Evolutionary conservation across 257 asterid genomes (phyloP).

Genomic region (Ophiorrhiza pumila): DNA sequence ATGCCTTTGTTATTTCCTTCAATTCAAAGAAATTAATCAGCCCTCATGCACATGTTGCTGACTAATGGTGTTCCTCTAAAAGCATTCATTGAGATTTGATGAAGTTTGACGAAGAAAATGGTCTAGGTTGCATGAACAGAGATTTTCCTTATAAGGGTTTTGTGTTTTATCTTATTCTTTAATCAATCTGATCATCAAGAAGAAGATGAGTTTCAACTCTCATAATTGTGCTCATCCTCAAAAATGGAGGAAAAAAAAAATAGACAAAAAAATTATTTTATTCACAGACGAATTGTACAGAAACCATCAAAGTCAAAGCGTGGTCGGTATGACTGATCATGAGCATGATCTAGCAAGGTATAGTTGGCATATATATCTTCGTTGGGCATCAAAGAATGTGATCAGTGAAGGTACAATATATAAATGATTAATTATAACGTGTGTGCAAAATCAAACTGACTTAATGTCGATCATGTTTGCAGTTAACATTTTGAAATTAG

Average conservation of each 20-base stretch:
- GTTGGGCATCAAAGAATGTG: not conserved
- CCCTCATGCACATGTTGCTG: constrained; percentile 18
- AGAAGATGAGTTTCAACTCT: not conserved
- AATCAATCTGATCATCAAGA: not conserved
- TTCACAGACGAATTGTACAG: not conserved
- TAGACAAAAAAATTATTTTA: not conserved
- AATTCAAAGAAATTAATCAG: not conserved
- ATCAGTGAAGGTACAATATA: too few species aligned
- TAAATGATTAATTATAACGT: not conserved
- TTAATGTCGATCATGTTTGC: not conserved
- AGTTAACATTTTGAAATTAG: not conserved
- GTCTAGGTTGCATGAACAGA: constrained; percentile 23
- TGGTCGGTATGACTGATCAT: constrained; percentile 1
- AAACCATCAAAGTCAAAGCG: constrained; percentile 4
- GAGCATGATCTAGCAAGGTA: not conserved
- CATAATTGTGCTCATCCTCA: not conserved
- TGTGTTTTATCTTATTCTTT: not conserved
- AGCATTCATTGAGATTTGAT: not conserved
- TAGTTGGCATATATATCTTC: not conserved
- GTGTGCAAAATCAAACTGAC: not conserved
- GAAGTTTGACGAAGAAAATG: not conserved
- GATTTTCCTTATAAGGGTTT: not conserved
- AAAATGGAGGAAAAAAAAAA: too few species aligned
- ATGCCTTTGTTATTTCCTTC: constrained; percentile 1
- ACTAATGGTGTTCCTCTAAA: constrained; percentile 9